Evolutionary conservation across 1,284 basidiomycete species (phyloP).

Genomic region (Somion occarium): DNA sequence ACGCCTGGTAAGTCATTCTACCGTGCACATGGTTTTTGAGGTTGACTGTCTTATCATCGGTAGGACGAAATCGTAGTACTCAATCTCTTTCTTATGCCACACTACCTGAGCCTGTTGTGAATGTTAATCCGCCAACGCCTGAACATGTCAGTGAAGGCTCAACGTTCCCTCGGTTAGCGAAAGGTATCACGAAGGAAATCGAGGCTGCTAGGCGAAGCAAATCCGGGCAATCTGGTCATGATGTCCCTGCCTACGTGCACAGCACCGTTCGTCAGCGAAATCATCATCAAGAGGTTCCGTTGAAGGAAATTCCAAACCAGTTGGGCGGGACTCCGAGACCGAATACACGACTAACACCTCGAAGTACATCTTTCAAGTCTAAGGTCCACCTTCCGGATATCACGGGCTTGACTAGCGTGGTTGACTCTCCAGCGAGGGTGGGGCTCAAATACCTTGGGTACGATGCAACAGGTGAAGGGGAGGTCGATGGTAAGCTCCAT

Average conservation of each 20-base stretch:
- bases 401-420: slow-evolving; percentile 71
- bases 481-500: slow-evolving; percentile 49
- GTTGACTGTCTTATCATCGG: background rate
- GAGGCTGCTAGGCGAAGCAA: slow-evolving; percentile 23
- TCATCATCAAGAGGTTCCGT: background rate
- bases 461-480: slow-evolving; percentile 43
- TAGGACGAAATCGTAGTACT: background rate
- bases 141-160: slow-evolving; percentile 37
- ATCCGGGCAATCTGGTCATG: background rate
- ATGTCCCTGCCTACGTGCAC: slow-evolving; percentile 11
- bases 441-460: slow-evolving; percentile 48
- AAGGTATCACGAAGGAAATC: slow-evolving; percentile 49
- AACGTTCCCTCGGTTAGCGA: slow-evolving; percentile 54
- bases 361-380: slow-evolving; percentile 4
- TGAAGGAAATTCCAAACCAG: background rate
- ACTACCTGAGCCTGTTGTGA: slow-evolving; percentile 38
- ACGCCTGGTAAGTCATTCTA: background rate
- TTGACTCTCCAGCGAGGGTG: slow-evolving; percentile 61
- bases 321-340: slow-evolving; percentile 9
- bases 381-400: slow-evolving; percentile 67
- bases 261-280: slow-evolving; percentile 18
- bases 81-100: slow-evolving; percentile 26
- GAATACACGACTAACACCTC: background rate
- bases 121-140: slow-evolving; percentile 54
- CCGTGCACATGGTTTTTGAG: background rate